Conservation (phyloP, 106 monocot genomes). For the Apostasia shenzhenica region DNA sequence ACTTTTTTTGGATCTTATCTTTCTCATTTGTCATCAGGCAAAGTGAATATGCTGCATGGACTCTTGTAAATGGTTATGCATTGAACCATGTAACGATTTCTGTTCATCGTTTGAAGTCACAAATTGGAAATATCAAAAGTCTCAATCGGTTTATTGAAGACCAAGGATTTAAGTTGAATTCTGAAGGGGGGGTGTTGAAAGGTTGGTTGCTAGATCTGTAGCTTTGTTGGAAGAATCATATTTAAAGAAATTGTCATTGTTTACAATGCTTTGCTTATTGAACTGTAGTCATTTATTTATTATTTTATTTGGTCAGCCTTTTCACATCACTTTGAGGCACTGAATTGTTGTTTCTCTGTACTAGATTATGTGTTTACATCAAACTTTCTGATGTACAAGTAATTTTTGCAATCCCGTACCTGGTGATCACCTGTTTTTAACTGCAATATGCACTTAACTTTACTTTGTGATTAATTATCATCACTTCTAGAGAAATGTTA, state of each 20-base stretch:
- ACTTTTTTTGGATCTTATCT: background rate
- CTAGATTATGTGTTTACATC: too few relatives aligned
- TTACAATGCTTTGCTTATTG: too few relatives aligned
- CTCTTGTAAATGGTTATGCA: slow-evolving; percentile 97
- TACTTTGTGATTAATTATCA: too few relatives aligned
- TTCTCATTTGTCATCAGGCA: slow-evolving; percentile 40
- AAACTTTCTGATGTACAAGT: too few relatives aligned
- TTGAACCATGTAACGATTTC: slow-evolving; percentile 96
- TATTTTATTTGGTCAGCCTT: too few relatives aligned
- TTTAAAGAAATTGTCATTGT: background rate
- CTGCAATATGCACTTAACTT: too few relatives aligned
- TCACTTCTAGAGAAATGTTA: too few relatives aligned
- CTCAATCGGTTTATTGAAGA: slow-evolving; percentile 83
- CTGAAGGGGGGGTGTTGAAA: slow-evolving; percentile 90
- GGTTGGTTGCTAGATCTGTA: slow-evolving; percentile 30
- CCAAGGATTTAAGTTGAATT: slow-evolving; percentile 88
- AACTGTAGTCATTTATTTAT: too few relatives aligned
- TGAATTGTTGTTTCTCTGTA: too few relatives aligned
- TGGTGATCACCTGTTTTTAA: too few relatives aligned
- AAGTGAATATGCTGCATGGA: slow-evolving; percentile 99
- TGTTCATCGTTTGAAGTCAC: slow-evolving; percentile 77
- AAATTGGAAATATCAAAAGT: slow-evolving; percentile 60
- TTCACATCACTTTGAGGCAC: too few relatives aligned
- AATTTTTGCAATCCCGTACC: too few relatives aligned
- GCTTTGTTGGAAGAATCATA: background rate